Percentiles rank a stretch among this genome's conserved stretches.
Evolutionary conservation across 2,329 filamentous ascomycete species (phyloP).

Genomic region (Exophiala viscosa): DNA sequence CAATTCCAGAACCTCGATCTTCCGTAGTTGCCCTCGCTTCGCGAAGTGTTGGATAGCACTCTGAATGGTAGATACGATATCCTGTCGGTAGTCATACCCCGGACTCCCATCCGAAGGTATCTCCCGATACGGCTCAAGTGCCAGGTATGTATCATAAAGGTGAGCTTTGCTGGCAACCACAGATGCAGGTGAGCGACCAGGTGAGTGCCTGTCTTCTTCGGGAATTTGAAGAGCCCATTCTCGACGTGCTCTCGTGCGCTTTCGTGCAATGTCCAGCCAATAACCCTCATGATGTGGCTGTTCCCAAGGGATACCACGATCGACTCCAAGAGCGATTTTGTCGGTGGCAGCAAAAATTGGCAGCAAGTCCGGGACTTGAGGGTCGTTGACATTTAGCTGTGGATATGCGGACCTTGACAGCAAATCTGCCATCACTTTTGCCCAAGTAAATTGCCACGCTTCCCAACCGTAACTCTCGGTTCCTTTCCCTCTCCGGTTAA

Average conservation of each 20-base stretch:
- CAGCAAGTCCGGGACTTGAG: constrained; percentile 29
- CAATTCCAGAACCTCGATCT: constrained; percentile 53
- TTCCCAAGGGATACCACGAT: constrained; percentile 56
- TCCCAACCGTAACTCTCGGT: constrained; percentile 89
- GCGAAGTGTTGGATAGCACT: constrained; percentile 50
- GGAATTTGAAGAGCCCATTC: constrained; percentile 54
- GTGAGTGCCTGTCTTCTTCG: constrained; percentile 55
- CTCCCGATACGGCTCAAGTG: constrained; percentile 57
- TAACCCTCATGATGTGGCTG: constrained; percentile 61
- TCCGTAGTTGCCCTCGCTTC: constrained; percentile 50
- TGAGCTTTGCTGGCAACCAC: constrained; percentile 52
- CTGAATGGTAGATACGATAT: constrained; percentile 49
- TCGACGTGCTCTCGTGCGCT: constrained; percentile 50
- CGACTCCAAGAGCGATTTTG: constrained; percentile 47
- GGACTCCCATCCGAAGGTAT: constrained; percentile 41
- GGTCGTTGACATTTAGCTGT: constrained; percentile 31
- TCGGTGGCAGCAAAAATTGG: constrained; percentile 45
- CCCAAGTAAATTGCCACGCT: constrained; percentile 82
- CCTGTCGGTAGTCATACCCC: constrained; percentile 50
- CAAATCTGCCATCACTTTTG: constrained; percentile 58
- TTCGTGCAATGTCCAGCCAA: constrained; percentile 55
- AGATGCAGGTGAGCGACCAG: constrained; percentile 54
- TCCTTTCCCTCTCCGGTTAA: constrained; percentile 79
- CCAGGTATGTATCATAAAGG: constrained; percentile 59
- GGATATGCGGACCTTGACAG: constrained; percentile 52